Percentiles rank a stretch among this genome's conserved stretches.
Conservation (phyloP, 352 stramenopile genomes). For the Saprolegnia diclina region DNA sequence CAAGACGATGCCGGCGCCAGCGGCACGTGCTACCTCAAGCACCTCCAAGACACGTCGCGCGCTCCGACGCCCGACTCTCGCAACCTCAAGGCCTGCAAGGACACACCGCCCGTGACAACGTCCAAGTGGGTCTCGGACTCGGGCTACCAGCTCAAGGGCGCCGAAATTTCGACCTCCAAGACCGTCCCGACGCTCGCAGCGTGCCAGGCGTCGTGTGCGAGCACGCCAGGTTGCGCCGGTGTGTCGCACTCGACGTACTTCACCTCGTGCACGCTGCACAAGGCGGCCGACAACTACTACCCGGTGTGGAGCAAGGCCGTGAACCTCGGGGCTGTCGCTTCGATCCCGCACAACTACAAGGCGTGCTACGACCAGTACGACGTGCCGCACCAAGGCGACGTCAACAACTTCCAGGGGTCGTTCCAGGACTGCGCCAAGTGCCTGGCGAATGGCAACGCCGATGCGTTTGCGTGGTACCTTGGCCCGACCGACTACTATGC, state of each 20-base stretch:
- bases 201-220: background rate
- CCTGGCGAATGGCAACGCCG: background rate
- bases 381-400: background rate
- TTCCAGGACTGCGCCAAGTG: constrained; percentile 13
- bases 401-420: background rate
- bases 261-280: background rate
- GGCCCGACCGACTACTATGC: background rate
- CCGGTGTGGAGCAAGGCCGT: constrained; percentile 1
- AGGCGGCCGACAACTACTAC: background rate
- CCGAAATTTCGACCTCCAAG: background rate
- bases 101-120: background rate
- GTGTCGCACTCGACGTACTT: background rate
- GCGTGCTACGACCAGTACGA: background rate
- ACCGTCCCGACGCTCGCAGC: background rate
- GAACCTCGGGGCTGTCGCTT: background rate
- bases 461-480: background rate
- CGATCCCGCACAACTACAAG: background rate
- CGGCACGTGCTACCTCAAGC: constrained; percentile 6
- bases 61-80: background rate
- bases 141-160: background rate
- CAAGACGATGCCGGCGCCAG: background rate
- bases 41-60: background rate
- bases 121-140: background rate
- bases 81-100: background rate
- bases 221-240: background rate